A percentile compares a stretch with the other conserved stretches of the same genome.
These are phyloP conservation scores for Lepidium africanum DNA, from an alignment of 345 rosid genomes.

Conservation along the genomic window DNA sequence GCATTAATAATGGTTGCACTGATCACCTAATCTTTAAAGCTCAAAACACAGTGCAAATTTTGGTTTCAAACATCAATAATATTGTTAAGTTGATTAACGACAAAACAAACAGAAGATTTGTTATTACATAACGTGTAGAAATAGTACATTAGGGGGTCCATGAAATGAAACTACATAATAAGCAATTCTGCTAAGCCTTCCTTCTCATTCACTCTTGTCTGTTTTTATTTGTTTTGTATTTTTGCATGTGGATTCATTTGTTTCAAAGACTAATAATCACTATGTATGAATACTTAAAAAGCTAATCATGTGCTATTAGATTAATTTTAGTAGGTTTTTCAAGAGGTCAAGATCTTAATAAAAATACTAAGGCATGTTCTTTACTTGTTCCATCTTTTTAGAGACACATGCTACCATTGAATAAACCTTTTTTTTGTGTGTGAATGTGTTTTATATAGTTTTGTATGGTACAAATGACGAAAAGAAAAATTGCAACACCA, in stretches of 20 bases:
- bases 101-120: slow-evolving; percentile 11
- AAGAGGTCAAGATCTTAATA: not conserved
- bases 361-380: slow-evolving; percentile 7
- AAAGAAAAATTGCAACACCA: not conserved
- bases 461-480: not conserved
- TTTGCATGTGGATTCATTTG: slow-evolving; percentile 17
- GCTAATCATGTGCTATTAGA: not conserved
- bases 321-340: not conserved
- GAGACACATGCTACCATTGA: not conserved
- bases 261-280: not conserved
- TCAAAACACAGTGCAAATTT: slow-evolving; percentile 16
- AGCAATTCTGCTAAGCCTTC: slow-evolving; percentile 12
- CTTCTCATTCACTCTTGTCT: slow-evolving; percentile 5
- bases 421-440: too few species aligned
- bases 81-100: not conserved
- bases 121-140: slow-evolving; percentile 14
- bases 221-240: not conserved
- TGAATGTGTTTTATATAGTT: too few species aligned
- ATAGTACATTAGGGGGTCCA: slow-evolving; percentile 20
- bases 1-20: slow-evolving; percentile 16
- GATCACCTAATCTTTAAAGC: slow-evolving; percentile 7
- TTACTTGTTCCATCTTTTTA: not conserved
- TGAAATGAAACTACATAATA: slow-evolving; percentile 15
- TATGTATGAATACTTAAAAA: not conserved
- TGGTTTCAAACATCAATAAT: slow-evolving; percentile 12